phyloP scores from a whole-genome alignment of 306 rosid genomes.

The Benincasa hispida region DNA sequence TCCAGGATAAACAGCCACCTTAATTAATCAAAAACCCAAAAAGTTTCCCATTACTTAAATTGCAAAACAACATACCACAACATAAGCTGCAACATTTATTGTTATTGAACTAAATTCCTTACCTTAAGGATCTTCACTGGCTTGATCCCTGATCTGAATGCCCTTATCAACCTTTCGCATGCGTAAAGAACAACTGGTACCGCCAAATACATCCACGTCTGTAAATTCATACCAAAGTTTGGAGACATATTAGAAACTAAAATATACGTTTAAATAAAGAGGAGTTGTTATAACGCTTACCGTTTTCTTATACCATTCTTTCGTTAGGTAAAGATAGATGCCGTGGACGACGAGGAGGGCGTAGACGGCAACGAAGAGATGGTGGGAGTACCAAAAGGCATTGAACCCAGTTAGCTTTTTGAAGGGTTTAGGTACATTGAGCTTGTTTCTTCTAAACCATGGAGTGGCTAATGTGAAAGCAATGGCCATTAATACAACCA shows the following conservation, averaged over 20 bases:
- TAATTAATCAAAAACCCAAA: background rate
- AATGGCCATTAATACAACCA: constrained; percentile 45
- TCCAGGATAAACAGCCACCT: constrained; percentile 34
- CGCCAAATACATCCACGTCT: constrained; percentile 51
- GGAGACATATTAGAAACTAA: background rate
- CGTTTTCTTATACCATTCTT: constrained; percentile 40
- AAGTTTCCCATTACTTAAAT: background rate
- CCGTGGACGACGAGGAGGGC: constrained; percentile 39
- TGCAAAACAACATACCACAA: background rate
- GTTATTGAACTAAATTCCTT: background rate
- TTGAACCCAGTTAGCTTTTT: constrained; percentile 45
- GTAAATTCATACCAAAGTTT: background rate
- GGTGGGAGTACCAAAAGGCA: constrained; percentile 62
- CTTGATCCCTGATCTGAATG: constrained; percentile 41
- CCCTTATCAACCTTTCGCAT: constrained; percentile 36
- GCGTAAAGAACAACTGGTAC: constrained; percentile 37
- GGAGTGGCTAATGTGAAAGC: constrained; percentile 51
- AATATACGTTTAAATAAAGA: too few relatives aligned
- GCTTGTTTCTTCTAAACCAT: constrained; percentile 49
- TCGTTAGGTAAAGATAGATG: constrained; percentile 35
- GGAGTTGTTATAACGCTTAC: constrained; percentile 6
- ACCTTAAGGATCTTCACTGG: constrained; percentile 48
- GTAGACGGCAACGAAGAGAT: constrained; percentile 44
- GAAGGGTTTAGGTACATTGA: constrained; percentile 34
- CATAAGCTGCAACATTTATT: background rate